Conservation (phyloP, 441 rosid species). For the Syzygium malaccense region DNA sequence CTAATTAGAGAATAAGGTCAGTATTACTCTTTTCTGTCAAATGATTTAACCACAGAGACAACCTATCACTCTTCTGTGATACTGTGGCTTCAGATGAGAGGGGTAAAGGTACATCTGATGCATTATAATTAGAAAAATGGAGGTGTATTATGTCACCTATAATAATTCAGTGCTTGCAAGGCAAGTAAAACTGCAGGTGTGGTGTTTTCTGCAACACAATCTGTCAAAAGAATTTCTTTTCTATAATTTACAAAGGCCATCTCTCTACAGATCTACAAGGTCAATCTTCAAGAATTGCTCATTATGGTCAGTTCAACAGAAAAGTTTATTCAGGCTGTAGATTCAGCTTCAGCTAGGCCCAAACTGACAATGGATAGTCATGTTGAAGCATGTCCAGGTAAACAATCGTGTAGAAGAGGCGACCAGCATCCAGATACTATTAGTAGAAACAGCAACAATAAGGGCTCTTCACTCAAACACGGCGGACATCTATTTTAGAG, state of each 20-base stretch:
- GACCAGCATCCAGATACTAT: background rate
- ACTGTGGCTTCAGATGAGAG: background rate
- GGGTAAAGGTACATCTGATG: background rate
- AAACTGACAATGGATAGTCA: background rate
- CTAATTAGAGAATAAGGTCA: background rate
- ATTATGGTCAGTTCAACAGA: background rate
- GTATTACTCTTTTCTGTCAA: background rate
- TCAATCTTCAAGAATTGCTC: background rate
- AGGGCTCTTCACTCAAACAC: background rate
- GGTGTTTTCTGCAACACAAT: background rate
- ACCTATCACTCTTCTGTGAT: background rate
- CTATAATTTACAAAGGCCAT: background rate
- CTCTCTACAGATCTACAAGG: background rate
- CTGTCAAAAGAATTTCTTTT: background rate
- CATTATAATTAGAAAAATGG: background rate
- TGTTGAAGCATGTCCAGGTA: background rate
- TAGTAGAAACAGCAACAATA: background rate
- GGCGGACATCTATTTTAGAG: background rate
- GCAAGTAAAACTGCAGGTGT: background rate
- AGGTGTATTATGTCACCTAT: background rate
- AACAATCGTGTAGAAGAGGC: background rate
- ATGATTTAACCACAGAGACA: background rate
- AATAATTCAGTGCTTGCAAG: background rate
- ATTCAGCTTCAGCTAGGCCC: background rate
- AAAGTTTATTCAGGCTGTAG: background rate